Conservation (phyloP, 441 rosid genomes). For the Gossypium davidsonii region DNA sequence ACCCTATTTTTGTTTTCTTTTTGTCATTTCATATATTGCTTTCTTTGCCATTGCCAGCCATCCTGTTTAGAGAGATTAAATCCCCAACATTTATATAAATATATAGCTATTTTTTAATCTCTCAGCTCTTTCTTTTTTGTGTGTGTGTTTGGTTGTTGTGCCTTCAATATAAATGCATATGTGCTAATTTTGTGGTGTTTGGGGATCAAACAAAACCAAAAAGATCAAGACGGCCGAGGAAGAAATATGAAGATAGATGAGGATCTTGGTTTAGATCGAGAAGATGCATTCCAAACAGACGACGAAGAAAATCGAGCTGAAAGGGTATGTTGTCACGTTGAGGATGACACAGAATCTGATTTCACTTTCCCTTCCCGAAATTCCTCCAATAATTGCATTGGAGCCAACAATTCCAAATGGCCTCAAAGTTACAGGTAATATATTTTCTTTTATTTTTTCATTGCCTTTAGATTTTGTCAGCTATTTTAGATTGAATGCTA, state of each 20-base stretch:
- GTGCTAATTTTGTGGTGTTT: not conserved
- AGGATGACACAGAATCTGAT: slow-evolving; percentile 36
- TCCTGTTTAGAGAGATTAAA: no score
- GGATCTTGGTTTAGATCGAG: slow-evolving; percentile 53
- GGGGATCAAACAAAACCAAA: slow-evolving; percentile 1
- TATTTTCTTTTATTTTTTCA: no score
- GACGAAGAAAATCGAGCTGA: slow-evolving; percentile 76
- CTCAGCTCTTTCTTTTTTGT: no score
- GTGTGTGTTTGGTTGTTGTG: not conserved
- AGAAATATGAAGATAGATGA: slow-evolving; percentile 52
- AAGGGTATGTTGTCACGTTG: slow-evolving; percentile 32
- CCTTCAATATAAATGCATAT: not conserved
- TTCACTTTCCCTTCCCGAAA: slow-evolving; percentile 11
- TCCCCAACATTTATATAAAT: no score
- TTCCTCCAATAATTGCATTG: slow-evolving; percentile 20
- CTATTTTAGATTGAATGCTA: no score
- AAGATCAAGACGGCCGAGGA: not conserved
- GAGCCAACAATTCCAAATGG: slow-evolving; percentile 35
- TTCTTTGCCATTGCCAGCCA: not conserved
- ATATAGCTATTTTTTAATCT: no score
- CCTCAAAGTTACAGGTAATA: slow-evolving; percentile 70
- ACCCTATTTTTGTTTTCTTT: not conserved
- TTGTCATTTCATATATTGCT: not conserved
- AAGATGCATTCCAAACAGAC: slow-evolving; percentile 55
- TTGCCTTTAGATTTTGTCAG: no score